Evolutionary conservation across 345 rosid genomes (phyloP).

Genomic region (Citrus reticulata): DNA sequence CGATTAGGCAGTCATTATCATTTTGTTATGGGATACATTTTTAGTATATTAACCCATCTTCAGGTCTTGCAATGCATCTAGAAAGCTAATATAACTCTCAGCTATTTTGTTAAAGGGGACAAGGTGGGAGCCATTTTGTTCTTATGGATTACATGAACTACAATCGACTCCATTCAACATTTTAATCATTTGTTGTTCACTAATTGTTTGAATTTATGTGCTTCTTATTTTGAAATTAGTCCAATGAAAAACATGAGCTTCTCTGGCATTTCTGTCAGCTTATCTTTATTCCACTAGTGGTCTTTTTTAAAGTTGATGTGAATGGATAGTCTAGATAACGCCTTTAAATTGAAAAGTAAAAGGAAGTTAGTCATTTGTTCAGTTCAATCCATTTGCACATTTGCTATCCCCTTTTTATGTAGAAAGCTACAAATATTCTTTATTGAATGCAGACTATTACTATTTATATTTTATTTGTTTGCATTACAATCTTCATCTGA

Average conservation of each 20-base stretch:
- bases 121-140: background rate
- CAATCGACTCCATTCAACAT: background rate
- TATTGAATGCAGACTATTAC: background rate
- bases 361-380: background rate
- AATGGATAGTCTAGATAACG: background rate
- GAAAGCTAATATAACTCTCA: background rate
- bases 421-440: background rate
- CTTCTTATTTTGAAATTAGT: background rate
- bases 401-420: background rate
- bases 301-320: background rate
- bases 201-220: background rate
- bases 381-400: background rate
- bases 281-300: background rate
- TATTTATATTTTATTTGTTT: background rate
- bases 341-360: background rate
- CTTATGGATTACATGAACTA: background rate
- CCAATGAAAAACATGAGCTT: background rate
- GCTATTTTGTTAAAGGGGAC: background rate
- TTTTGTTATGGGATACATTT: background rate
- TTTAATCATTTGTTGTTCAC: background rate
- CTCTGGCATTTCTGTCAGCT: background rate
- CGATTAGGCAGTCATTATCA: background rate
- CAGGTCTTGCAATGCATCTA: background rate
- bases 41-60: background rate
- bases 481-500: background rate